Evolutionary conservation across 345 rosid species (phyloP).

Genomic region (Eucalyptus tenuipes): DNA sequence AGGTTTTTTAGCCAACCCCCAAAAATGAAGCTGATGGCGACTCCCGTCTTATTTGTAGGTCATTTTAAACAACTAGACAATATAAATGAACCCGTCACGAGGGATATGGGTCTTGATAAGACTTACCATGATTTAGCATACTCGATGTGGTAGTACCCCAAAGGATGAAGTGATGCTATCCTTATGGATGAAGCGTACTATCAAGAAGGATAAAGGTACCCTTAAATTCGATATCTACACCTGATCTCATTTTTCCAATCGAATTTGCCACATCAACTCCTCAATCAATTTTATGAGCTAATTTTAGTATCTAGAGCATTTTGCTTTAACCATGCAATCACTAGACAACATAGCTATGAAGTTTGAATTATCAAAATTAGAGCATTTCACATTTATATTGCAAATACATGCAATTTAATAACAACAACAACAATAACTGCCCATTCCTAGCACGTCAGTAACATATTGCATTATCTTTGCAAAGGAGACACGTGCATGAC

Average conservation of each 20-base stretch:
- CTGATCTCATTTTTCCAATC: background rate
- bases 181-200: too few species aligned
- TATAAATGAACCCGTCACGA: too few species aligned
- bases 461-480: background rate
- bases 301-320: background rate
- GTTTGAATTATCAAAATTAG: background rate
- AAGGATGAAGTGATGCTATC: too few species aligned
- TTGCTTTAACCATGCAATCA: background rate
- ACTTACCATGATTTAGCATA: too few species aligned
- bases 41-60: rapidly evolving
- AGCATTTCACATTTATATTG: background rate
- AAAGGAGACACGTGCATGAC: background rate
- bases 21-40: rapidly evolving
- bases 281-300: background rate
- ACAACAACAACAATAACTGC: background rate
- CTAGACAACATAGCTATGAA: background rate
- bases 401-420: too few species aligned
- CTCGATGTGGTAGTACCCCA: too few species aligned
- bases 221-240: too few species aligned
- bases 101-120: too few species aligned
- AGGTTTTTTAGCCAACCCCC: rapidly evolving
- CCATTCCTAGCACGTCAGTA: background rate
- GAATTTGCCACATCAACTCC: background rate
- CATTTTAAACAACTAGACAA: too few species aligned
- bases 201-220: too few species aligned